Percentiles rank a stretch among this genome's conserved stretches.
Conservation (phyloP, 2,329 filamentous ascomycete species). For the Neopestalotiopsis clavispora region DNA sequence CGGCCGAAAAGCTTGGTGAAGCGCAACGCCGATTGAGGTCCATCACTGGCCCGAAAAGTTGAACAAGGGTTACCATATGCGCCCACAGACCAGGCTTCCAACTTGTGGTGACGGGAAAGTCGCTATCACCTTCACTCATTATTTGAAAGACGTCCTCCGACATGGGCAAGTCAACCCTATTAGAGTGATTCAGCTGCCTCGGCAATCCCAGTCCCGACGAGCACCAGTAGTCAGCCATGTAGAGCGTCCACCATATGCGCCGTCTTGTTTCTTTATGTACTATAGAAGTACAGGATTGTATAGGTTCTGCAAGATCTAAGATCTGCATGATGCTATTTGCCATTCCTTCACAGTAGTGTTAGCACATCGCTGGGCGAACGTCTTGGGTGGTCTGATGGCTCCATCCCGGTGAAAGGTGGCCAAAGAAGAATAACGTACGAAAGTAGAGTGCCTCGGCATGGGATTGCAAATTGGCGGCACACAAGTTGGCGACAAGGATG, state of each 20-base stretch:
- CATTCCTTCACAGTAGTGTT: neutral
- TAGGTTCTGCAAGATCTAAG: neutral
- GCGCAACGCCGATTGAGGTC: neutral
- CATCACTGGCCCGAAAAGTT: neutral
- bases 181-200: neutral
- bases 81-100: neutral
- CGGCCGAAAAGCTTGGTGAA: neutral
- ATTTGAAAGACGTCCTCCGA: neutral
- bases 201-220: neutral
- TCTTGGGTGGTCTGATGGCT: too few species aligned
- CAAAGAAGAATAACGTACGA: neutral
- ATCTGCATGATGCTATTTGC: neutral
- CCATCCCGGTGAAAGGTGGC: too few species aligned
- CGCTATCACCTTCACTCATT: neutral
- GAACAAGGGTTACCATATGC: neutral
- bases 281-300: neutral
- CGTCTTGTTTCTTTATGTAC: neutral
- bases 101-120: neutral
- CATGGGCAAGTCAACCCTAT: neutral
- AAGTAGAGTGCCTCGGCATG: neutral
- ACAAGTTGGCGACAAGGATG: neutral
- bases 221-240: neutral
- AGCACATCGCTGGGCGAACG: too few species aligned
- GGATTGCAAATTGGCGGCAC: neutral
- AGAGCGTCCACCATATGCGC: neutral